Percentiles rank a stretch among this genome's conserved stretches.
Evolutionary conservation across 805 yeast genomes (phyloP).

Genomic region (Teunomyces tritomae): DNA sequence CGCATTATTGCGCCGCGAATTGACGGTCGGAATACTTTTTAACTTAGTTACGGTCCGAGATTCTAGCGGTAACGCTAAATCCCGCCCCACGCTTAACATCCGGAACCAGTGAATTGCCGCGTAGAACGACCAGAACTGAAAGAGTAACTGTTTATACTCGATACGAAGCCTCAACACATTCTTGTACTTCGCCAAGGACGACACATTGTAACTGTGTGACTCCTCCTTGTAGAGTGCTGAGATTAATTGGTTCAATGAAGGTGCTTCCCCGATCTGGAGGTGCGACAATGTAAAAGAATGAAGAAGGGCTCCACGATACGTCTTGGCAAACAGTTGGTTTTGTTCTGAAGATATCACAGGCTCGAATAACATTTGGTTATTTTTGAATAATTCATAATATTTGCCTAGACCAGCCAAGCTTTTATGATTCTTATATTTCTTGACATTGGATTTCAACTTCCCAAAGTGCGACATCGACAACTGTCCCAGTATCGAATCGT

Average conservation of each 20-base stretch:
- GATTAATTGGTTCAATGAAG: conserved; percentile 25
- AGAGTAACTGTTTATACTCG: conserved; percentile 37
- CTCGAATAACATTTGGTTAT: conserved; percentile 39
- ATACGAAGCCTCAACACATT: conserved; percentile 36
- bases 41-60: conserved; percentile 20
- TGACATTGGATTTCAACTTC: conserved; percentile 19
- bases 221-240: conserved; percentile 23
- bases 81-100: conserved; percentile 31
- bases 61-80: conserved; percentile 32
- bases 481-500: conserved; percentile 3
- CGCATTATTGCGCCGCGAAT: conserved; percentile 20
- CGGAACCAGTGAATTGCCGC: conserved; percentile 40
- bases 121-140: conserved; percentile 43
- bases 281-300: conserved; percentile 31
- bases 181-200: conserved; percentile 26
- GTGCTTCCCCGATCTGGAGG: conserved; percentile 36
- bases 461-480: conserved; percentile 9
- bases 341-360: conserved; percentile 23
- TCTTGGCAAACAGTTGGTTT: conserved; percentile 14
- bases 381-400: conserved; percentile 18
- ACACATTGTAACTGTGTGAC: conserved; percentile 11
- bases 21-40: conserved; percentile 24
- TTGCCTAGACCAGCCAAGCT: conserved; percentile 17
- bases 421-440: conserved; percentile 12
- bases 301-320: conserved; percentile 22